Evolutionary conservation across 164 flowering plant species (phyloP), one percentile per base, ranked within the genome.

Genomic region (Dillenia turbinata): DNA sequence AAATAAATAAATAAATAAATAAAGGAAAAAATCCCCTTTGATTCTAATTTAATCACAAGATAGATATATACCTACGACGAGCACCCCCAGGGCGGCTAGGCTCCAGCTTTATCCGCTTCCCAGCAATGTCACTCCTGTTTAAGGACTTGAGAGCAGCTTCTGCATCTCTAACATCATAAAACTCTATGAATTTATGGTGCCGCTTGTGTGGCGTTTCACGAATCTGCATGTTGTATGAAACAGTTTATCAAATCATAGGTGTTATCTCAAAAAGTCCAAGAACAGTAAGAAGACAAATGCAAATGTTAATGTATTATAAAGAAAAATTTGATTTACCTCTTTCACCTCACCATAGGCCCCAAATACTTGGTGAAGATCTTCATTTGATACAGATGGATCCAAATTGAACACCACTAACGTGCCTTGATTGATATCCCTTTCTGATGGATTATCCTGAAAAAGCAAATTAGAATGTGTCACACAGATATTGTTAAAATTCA

Each of bases 61-160:
- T 15, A 14, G 22, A 58, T 47, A 75, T 87, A 26, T 70, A 93
- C 98, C 79, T 93, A 65, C 97, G 77, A 54, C 98, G 92, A 67
- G 97, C 88, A 69, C 98, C 98, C 63, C 98, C 97, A 16, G 98
- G 98, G 52, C 98, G 90, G 68, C 97, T 93, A 59, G 96, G 97
- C 76, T 90, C 97, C 65, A 93, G 89, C 77, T 93, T 93, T 68
- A 93, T 87, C 63, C 96, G 96, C 73, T 93, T 93, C 46, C 98
- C 98, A 72, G 96, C 98, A 66, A 93, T 93, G 71, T 93, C 98
- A 71, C 92, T 84, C 66, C 90, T 84, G 77, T 93, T 93, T 73
- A 93, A 82, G 54, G 92, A 71, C 67, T 81, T 82, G 60, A 93
- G 88, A 49, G 98, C 98, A 57, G 89, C 88, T 66, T 93, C 98